Percentiles rank a stretch among this genome's conserved stretches.
Conservation (phyloP, 495 filamentous ascomycete genomes). For the Annulohypoxylon stygium region DNA sequence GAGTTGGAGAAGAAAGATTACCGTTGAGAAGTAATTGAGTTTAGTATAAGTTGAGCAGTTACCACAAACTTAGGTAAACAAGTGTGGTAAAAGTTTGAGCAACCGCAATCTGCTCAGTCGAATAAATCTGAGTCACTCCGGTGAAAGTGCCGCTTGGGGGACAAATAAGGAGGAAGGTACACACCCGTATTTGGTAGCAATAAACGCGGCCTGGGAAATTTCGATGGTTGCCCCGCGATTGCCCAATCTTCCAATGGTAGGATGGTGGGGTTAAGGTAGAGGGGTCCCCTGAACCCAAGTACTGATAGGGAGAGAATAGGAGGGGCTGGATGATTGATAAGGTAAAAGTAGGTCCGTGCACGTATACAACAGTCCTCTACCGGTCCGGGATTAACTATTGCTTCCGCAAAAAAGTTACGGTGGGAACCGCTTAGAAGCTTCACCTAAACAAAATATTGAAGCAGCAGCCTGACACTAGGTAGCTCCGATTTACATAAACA, state of each 20-base stretch:
- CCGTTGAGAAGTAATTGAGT: background rate
- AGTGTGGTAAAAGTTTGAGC: background rate
- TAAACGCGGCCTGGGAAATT: constrained; percentile 29
- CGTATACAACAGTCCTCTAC: constrained; percentile 12
- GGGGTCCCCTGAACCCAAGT: constrained; percentile 10
- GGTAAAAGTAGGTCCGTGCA: constrained; percentile 35
- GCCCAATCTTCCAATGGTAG: constrained; percentile 8
- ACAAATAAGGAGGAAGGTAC: constrained; percentile 21
- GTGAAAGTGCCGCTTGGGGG: constrained; percentile 24
- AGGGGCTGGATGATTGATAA: constrained; percentile 29
- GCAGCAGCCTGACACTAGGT: constrained; percentile 36
- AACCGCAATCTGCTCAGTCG: background rate
- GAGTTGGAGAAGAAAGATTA: background rate
- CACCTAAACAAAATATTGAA: constrained; percentile 38
- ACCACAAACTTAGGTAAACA: constrained; percentile 3
- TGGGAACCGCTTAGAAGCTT: constrained; percentile 34
- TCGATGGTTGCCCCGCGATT: constrained; percentile 44
- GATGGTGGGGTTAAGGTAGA: constrained; percentile 31
- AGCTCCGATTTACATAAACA: constrained; percentile 26
- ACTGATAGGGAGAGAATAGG: background rate
- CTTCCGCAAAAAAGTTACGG: constrained; percentile 52
- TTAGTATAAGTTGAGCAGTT: background rate
- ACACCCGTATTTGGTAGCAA: constrained; percentile 2
- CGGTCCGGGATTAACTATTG: constrained; percentile 43
- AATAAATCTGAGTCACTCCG: constrained; percentile 35